phyloP scores from a whole-genome alignment of 768 basidiomycete species.

The Lactarius tabidus region DNA sequence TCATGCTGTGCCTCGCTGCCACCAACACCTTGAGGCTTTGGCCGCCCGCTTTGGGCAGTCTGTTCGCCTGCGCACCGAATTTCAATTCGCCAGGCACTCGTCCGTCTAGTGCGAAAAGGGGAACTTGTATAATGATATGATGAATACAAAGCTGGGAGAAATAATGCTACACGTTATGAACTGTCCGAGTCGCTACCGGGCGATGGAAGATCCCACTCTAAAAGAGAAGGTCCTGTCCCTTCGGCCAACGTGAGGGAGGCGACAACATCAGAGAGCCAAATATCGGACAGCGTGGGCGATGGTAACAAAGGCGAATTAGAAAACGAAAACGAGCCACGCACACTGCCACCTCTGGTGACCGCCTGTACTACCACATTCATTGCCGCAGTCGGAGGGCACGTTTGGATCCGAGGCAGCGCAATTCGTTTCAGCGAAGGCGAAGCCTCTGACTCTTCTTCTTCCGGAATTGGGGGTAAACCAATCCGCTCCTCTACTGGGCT shows the following conservation, averaged over 20 bases:
- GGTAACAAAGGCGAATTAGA: constrained; percentile 13
- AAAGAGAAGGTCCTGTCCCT: constrained; percentile 5
- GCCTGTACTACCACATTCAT: neutral
- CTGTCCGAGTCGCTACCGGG: constrained; percentile 15
- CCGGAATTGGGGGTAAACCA: constrained; percentile 7
- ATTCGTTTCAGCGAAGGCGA: neutral
- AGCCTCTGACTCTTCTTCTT: constrained; percentile 13
- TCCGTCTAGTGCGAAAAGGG: neutral
- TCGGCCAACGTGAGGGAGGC: constrained; percentile 10
- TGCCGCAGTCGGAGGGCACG: neutral
- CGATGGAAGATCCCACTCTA: constrained; percentile 23
- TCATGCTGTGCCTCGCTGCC: neutral
- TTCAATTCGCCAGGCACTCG: neutral
- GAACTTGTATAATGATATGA: constrained; percentile 21
- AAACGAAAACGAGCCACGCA: neutral
- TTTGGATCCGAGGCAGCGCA: constrained; percentile 10
- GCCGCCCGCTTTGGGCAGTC: neutral
- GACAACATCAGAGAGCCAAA: constrained; percentile 19
- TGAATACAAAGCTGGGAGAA: neutral
- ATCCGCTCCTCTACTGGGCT: neutral
- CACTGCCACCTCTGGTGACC: neutral
- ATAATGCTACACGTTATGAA: constrained; percentile 6
- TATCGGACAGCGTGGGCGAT: constrained; percentile 22
- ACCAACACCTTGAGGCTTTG: neutral
- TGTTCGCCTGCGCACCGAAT: neutral